Base-by-base conservation (phyloP, 257 asterid species). In the Verbascum thapsus region DNA sequence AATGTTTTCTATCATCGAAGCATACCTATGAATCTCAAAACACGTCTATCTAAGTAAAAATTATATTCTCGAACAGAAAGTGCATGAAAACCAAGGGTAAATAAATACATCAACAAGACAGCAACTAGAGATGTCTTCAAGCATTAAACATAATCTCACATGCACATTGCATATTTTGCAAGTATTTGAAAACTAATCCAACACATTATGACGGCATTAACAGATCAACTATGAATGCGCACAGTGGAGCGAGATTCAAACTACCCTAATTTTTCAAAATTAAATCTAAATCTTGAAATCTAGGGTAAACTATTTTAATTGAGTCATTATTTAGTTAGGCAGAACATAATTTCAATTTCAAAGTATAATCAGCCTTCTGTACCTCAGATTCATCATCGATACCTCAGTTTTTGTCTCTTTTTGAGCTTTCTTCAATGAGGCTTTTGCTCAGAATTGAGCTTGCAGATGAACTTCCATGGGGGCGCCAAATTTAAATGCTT, bases 401-500 rank as follows among this genome's bases (percentile, higher is more conserved):
- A n/a, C n/a, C n/a, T n/a, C n/a, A n/a, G n/a, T n/a, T n/a, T n/a
- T n/a, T n/a, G n/a, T n/a, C n/a, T n/a, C n/a, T n/a, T n/a, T n/a
- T 11, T 78, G 72, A 17, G 87, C 82, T n/a, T 70, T 57, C 44
- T 81, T 80, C 30, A 78, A 64, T 20, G 78, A 58, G 43, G 60
- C n/a, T 70, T 75, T 81, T 2, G 87, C 80, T 81, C 82, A 0
- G 80, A 68, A 13, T 78, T 74, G 43, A 78, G 82, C 63, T 75
- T 80, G 1, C 74, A 60, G 17, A 81, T 81, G 72, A 81, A 72
- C 74, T 81, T 78, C 67, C 78, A 73, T 11, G 75, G 70, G 3
- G 81, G 55, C n/a, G 87, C 84, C 82, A 84, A 81, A 4, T 77
- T 73, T 70, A 81, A 64, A 49, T 80, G 84, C 78, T 78, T 82